phyloP scores from a whole-genome alignment of 768 basidiomycete species.

The Nidularia sp. region DNA sequence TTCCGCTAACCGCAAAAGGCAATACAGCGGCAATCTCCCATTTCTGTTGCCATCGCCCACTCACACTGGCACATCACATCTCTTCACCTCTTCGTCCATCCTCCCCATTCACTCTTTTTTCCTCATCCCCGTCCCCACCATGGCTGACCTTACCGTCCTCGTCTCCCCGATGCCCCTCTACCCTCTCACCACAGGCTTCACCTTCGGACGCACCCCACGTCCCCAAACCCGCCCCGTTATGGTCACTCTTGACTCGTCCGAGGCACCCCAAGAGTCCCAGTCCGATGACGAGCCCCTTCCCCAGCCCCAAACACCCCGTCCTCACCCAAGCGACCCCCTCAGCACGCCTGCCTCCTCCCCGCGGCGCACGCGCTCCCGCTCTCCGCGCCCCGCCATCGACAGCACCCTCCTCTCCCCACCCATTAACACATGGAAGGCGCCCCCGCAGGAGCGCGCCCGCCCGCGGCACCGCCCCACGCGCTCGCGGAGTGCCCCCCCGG shows the following conservation, averaged over 20 bases:
- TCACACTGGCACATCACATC: too few relatives aligned
- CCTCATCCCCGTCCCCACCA: slow-evolving; percentile 14
- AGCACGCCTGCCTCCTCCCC: slow-evolving; percentile 7
- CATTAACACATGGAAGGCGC: slow-evolving; percentile 42
- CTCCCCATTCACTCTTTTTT: background rate
- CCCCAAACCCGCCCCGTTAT: slow-evolving; percentile 29
- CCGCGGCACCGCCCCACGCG: too few relatives aligned
- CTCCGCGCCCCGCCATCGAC: slow-evolving; percentile 13
- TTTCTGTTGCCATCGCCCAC: too few relatives aligned
- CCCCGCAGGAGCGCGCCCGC: background rate
- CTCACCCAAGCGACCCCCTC: background rate
- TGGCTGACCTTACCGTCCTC: slow-evolving; percentile 52
- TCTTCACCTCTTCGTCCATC: too few relatives aligned
- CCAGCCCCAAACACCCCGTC: background rate
- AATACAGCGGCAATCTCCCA: too few relatives aligned
- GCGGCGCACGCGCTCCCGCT: slow-evolving; percentile 4
- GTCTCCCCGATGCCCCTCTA: slow-evolving; percentile 43
- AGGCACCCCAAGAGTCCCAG: slow-evolving; percentile 9
- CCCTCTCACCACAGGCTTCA: slow-evolving; percentile 26
- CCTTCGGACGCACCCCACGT: slow-evolving; percentile 21
- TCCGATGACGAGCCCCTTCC: slow-evolving; percentile 9
- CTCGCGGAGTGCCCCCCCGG: too few relatives aligned
- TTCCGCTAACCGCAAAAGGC: too few relatives aligned
- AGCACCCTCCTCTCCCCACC: slow-evolving; percentile 41
- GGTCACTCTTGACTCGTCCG: slow-evolving; percentile 36